Conservation (phyloP, 2,329 filamentous ascomycete species). For the Trichoderma breve region DNA sequence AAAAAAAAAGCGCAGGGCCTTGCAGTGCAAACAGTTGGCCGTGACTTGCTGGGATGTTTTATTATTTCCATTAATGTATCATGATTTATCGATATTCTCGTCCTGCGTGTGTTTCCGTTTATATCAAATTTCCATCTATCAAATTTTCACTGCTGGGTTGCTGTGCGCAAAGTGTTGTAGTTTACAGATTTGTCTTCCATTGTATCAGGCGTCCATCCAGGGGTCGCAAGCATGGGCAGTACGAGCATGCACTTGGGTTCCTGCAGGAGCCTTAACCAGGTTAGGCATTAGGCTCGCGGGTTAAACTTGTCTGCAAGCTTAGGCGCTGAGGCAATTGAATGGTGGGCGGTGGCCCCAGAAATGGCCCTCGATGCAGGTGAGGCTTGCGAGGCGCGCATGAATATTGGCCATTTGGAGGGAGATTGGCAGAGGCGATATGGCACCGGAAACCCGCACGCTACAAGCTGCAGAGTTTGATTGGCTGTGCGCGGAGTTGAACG, state of each 20-base stretch:
- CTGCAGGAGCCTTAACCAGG: background rate
- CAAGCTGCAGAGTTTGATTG: conserved; percentile 3
- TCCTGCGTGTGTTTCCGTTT: background rate
- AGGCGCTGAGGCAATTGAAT: background rate
- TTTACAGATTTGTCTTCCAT: background rate
- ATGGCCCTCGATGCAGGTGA: conserved; percentile 1
- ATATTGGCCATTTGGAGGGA: conserved; percentile 14
- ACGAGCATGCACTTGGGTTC: background rate
- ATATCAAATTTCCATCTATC: background rate
- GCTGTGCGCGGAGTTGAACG: background rate
- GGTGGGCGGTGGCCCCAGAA: conserved; percentile 1
- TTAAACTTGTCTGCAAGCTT: conserved; percentile 16
- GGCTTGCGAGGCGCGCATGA: conserved; percentile 13
- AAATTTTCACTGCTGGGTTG: background rate
- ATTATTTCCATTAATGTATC: background rate
- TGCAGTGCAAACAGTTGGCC: background rate
- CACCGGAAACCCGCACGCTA: background rate
- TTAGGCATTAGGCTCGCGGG: conserved; percentile 8
- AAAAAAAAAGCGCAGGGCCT: background rate
- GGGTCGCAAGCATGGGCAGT: background rate
- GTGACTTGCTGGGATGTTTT: background rate
- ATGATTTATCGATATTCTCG: too few species aligned
- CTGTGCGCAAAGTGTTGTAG: background rate
- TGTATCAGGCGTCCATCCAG: background rate
- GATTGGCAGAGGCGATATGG: background rate